Evolutionary conservation across 148 eudicot genomes (phyloP).

Genomic region (Vaccinium darrowii): DNA sequence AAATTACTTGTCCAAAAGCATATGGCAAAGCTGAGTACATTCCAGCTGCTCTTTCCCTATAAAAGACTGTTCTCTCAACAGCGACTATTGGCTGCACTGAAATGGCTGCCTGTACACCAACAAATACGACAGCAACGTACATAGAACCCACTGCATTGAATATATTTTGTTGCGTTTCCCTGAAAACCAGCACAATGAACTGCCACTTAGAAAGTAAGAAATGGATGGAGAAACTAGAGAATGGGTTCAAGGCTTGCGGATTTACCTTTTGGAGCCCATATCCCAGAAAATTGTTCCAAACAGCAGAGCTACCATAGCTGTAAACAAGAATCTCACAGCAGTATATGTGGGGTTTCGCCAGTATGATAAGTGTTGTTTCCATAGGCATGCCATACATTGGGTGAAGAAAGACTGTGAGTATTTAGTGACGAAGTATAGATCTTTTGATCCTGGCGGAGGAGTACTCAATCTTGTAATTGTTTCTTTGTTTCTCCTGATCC

Average conservation of each 20-base stretch:
- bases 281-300: slow-evolving; percentile 85
- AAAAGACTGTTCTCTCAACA: slow-evolving; percentile 65
- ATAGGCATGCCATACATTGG: slow-evolving; percentile 66
- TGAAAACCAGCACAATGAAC: slow-evolving; percentile 15
- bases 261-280: slow-evolving; percentile 63
- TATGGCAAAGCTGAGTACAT: slow-evolving; percentile 81
- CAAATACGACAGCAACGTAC: slow-evolving; percentile 58
- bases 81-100: slow-evolving; percentile 70
- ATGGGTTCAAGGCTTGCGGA: slow-evolving; percentile 9
- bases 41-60: slow-evolving; percentile 82
- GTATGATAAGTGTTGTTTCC: slow-evolving; percentile 77
- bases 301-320: slow-evolving; percentile 39
- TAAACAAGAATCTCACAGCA: slow-evolving; percentile 60
- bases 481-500: neutral
- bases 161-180: slow-evolving; percentile 35
- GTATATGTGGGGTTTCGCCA: slow-evolving; percentile 80
- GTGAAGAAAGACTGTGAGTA: slow-evolving; percentile 54
- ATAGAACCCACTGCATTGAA: slow-evolving; percentile 75
- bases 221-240: neutral
- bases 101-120: slow-evolving; percentile 54
- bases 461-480: slow-evolving; percentile 49
- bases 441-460: slow-evolving; percentile 54
- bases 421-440: slow-evolving; percentile 50
- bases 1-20: slow-evolving; percentile 68
- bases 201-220: neutral